Percentiles rank a stretch among this genome's conserved stretches.
Evolutionary conservation across 768 basidiomycete species (phyloP).

Genomic region (Mrakia gelida): DNA sequence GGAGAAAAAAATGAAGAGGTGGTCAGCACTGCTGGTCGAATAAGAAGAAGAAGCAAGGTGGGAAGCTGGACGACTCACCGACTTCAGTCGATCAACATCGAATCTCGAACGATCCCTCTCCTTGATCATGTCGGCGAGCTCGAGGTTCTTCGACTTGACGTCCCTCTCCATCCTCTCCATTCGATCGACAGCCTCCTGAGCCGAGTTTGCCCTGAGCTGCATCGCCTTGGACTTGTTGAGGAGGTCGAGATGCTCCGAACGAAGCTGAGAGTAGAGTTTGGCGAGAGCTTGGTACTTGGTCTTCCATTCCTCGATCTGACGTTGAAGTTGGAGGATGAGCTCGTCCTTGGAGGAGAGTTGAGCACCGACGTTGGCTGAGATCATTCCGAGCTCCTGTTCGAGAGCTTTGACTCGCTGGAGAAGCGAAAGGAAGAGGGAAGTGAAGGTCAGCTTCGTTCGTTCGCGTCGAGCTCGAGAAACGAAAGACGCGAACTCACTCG

Average conservation of each 20-base stretch:
- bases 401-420: constrained; percentile 86
- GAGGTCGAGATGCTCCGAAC: constrained; percentile 95
- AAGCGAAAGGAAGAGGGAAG: constrained; percentile 27
- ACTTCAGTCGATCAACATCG: constrained; percentile 88
- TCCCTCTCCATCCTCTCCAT: constrained; percentile 99
- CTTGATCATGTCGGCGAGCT: constrained; percentile 96
- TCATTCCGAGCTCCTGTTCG: constrained; percentile 76
- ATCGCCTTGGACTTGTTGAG: constrained; percentile 93
- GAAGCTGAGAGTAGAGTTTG: constrained; percentile 95
- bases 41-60: neutral
- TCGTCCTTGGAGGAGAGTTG: constrained; percentile 92
- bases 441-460: constrained; percentile 1
- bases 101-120: constrained; percentile 94
- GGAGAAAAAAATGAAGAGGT: neutral
- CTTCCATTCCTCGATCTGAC: constrained; percentile 93
- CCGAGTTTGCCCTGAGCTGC: constrained; percentile 96
- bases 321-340: constrained; percentile 88
- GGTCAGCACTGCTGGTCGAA: neutral
- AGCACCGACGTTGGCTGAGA: constrained; percentile 69
- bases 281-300: constrained; percentile 98
- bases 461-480: neutral
- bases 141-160: constrained; percentile 95
- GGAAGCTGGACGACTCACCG: constrained; percentile 45
- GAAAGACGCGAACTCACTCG: constrained; percentile 55
- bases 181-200: constrained; percentile 93